phyloP scores from a whole-genome alignment of 2,329 filamentous ascomycete species.

The Alternaria sp. region DNA sequence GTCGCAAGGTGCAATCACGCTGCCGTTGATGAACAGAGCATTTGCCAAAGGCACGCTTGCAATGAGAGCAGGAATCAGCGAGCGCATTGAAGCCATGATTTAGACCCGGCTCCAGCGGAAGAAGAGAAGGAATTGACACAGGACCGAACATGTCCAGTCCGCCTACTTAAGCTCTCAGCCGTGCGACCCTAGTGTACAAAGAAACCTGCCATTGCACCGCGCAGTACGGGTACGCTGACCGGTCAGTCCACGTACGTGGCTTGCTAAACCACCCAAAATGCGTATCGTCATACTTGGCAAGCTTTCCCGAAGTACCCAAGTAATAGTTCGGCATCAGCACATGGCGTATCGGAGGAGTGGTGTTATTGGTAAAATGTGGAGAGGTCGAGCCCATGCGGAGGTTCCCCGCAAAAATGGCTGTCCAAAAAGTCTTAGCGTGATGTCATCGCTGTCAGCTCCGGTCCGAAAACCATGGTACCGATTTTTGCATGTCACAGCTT shows the following conservation, averaged over 20 bases:
- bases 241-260: constrained; percentile 34
- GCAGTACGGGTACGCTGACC: constrained; percentile 6
- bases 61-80: constrained; percentile 20
- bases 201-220: constrained; percentile 24
- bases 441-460: constrained; percentile 27
- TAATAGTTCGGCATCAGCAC: constrained; percentile 9
- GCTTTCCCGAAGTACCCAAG: constrained; percentile 5
- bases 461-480: constrained; percentile 16
- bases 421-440: constrained; percentile 24
- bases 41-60: constrained; percentile 33
- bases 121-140: not conserved
- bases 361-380: constrained; percentile 9
- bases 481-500: not conserved
- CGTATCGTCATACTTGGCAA: constrained; percentile 16
- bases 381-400: constrained; percentile 3
- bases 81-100: constrained; percentile 22
- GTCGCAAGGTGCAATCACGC: constrained; percentile 69
- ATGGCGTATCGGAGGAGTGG: constrained; percentile 3
- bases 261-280: constrained; percentile 3
- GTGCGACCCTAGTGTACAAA: constrained; percentile 12
- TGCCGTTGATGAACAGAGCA: constrained; percentile 68
- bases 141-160: not conserved
- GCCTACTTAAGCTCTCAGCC: constrained; percentile 12
- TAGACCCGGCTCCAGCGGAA: constrained; percentile 8
- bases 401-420: constrained; percentile 29